Base-by-base conservation (phyloP, 1,284 basidiomycete genomes). In the Cutaneotrichosporon daszewskae region DNA sequence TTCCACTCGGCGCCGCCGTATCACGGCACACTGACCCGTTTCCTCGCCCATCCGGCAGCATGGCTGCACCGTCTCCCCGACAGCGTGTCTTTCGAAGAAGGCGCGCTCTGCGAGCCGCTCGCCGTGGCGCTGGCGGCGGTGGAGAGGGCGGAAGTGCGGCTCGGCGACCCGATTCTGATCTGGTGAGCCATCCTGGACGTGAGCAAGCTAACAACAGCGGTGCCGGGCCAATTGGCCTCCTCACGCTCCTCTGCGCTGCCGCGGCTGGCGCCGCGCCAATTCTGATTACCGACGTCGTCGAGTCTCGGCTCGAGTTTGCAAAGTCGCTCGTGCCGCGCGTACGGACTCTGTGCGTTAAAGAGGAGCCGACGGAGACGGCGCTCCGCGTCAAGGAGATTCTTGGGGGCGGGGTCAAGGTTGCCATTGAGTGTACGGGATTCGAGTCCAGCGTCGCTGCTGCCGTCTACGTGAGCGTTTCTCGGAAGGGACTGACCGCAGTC, bases 401-500 rank as follows among this genome's bases (percentile, higher is more conserved):
- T 16, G 69, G 63, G 0, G 58, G 53, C 9, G 28, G 36, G 32
- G 40, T 72, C 12, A 42, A 41, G 16, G 43, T 69, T 10, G 70
- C 69, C 0, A 26, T 72, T 40, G 69, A 72, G 37, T 72, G 69
- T 53, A 91, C 87, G 40, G 90, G 90, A 16, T 86, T 89, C 20
- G 87, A 92, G 67, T 80, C 80, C 26, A 87, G 83, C 12, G 84
- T 94, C 53, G 82, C 85, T 61, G 85, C 85, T 20, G 87, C 79
- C 3, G 76, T 88, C 49, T 78, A 77, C 57, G 73, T 88, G 55
- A 60, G 67, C 67, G 7, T 14, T 16, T 10, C 11, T 12, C 12
- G 12, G 2, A 3, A 7, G 22, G 25, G 33, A 19, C 48, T 35
- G 31, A 31, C 32, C 14, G 5, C 43, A 74, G 68, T 68, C 69